A percentile compares a stretch with the other conserved stretches of the same genome.
Evolutionary conservation across 2,329 filamentous ascomycete genomes (phyloP).

Genomic region (Scortechinia acanthostroma): DNA sequence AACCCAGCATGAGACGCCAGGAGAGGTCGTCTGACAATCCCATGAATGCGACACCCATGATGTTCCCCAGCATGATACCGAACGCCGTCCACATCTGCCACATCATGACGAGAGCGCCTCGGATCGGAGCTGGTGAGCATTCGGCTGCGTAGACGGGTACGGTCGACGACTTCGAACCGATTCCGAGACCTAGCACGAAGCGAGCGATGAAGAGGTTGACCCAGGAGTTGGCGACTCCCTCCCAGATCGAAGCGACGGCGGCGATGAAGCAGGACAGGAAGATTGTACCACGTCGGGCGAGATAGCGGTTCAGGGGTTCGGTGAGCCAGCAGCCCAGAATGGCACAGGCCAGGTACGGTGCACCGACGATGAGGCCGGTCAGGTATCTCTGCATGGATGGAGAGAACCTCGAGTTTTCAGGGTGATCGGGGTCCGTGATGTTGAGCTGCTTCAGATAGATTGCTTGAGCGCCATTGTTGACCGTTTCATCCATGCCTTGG

Average conservation of each 20-base stretch:
- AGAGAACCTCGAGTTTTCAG: no score
- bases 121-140: conserved; percentile 25
- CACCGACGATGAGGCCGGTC: conserved; percentile 49
- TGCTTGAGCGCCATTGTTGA: conserved; percentile 62
- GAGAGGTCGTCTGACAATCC: conserved; percentile 29
- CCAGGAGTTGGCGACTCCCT: background rate
- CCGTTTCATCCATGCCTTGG: conserved; percentile 67
- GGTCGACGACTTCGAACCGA: conserved; percentile 24
- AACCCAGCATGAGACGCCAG: conserved; percentile 66
- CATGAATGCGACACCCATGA: conserved; percentile 34
- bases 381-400: no score
- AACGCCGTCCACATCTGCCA: conserved; percentile 24
- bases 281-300: background rate
- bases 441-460: conserved; percentile 58
- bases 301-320: background rate
- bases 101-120: conserved; percentile 34
- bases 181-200: conserved; percentile 23
- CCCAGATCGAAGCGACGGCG: conserved; percentile 9
- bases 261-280: background rate
- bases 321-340: conserved; percentile 55
- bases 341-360: conserved; percentile 59
- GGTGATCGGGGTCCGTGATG: conserved; percentile 40
- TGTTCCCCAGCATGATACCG: conserved; percentile 26
- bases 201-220: conserved; percentile 13
- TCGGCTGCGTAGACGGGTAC: conserved; percentile 25